Conservation (phyloP, 805 yeast species). For the Citeromyces matritensis region DNA sequence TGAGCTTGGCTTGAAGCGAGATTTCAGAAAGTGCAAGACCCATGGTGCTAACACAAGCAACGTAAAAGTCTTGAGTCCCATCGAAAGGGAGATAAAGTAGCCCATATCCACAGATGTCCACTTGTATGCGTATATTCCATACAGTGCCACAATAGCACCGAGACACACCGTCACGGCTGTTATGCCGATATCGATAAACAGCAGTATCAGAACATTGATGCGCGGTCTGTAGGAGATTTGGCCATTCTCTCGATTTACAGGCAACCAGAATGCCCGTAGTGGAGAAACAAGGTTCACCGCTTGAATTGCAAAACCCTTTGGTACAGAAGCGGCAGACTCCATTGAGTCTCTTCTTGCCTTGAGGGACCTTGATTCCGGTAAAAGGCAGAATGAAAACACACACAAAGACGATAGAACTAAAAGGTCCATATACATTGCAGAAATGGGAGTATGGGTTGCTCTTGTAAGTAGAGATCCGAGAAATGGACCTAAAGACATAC, state of each 20-base stretch:
- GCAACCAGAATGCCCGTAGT: slow-evolving; percentile 36
- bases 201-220: slow-evolving; percentile 29
- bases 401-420: slow-evolving; percentile 16
- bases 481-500: slow-evolving; percentile 53
- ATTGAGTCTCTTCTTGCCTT: slow-evolving; percentile 39
- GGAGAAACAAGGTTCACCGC: slow-evolving; percentile 14
- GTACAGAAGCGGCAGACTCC: slow-evolving; percentile 7
- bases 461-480: slow-evolving; percentile 27
- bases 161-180: slow-evolving; percentile 22
- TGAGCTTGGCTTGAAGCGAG: slow-evolving; percentile 16
- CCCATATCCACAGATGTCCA: slow-evolving; percentile 46
- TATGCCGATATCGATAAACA: slow-evolving; percentile 27
- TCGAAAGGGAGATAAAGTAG: slow-evolving; percentile 33
- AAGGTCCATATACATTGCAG: slow-evolving; percentile 15
- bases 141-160: slow-evolving; percentile 29
- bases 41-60: slow-evolving; percentile 39
- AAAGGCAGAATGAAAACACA: slow-evolving; percentile 17
- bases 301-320: slow-evolving; percentile 2
- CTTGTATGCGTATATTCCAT: slow-evolving; percentile 32
- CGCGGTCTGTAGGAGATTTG: slow-evolving; percentile 18
- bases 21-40: slow-evolving; percentile 19
- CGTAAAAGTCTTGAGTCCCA: slow-evolving; percentile 30
- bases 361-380: slow-evolving; percentile 53
- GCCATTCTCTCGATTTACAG: slow-evolving; percentile 16
- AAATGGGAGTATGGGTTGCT: slow-evolving; percentile 10